These are phyloP conservation scores for Guadua angustifolia DNA, from an alignment of 176 grass and related monocot genomes.

Conservation along the genomic window DNA sequence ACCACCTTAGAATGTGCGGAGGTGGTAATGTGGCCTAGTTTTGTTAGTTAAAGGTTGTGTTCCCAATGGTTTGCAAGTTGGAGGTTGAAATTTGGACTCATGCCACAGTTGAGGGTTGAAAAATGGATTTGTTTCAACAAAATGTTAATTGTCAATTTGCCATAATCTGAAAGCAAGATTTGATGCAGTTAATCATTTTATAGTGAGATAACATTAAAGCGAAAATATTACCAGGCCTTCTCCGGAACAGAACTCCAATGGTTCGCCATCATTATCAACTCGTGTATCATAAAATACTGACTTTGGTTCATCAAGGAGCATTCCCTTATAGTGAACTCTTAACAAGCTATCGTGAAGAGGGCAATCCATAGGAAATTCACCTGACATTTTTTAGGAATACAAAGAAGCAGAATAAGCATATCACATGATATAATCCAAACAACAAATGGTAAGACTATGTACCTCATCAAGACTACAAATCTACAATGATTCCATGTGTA, in stretches of 20 bases:
- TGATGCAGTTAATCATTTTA: constrained; percentile 4
- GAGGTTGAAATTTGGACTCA: too few species aligned
- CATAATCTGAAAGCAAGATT: not conserved
- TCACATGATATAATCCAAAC: constrained; percentile 37
- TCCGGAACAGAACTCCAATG: constrained; percentile 96
- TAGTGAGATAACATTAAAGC: not conserved
- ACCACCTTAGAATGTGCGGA: too few species aligned
- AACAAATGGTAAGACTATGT: constrained; percentile 1
- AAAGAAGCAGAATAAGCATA: constrained; percentile 25
- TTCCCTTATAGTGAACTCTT: constrained; percentile 93
- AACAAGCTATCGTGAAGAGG: constrained; percentile 99
- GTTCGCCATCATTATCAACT: constrained; percentile 82
- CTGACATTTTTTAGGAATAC: constrained; percentile 48
- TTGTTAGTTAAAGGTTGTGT: too few species aligned
- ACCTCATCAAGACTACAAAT: not conserved
- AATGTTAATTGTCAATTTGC: not conserved
- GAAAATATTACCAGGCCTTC: constrained; percentile 79
- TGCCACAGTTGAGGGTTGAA: too few species aligned
- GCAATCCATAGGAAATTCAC: constrained; percentile 99
- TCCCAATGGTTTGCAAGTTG: too few species aligned
- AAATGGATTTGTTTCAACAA: too few species aligned
- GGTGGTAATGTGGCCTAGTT: too few species aligned
- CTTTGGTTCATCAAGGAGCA: constrained; percentile 84
- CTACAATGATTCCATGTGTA: constrained; percentile 2
- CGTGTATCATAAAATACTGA: constrained; percentile 93